Evolutionary conservation across 305 asterid genomes (phyloP).

Genomic region (Rubia occidens): DNA sequence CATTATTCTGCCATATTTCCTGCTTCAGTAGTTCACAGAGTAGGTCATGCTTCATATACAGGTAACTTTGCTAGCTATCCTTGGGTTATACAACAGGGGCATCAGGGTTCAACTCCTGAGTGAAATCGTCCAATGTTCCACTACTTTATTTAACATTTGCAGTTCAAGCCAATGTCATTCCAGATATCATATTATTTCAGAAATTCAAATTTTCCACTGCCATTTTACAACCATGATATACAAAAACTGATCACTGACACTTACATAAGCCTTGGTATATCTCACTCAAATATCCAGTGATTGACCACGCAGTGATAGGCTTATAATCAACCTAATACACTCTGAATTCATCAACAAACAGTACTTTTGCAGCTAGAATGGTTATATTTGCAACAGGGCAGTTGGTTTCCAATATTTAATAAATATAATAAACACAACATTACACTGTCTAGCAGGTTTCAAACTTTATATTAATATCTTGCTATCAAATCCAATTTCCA

Average conservation of each 20-base stretch:
- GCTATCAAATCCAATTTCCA: no score
- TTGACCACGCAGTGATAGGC: neutral
- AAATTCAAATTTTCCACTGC: no score
- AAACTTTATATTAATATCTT: no score
- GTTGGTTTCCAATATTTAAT: no score
- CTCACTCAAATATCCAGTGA: neutral
- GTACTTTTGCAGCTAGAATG: no score
- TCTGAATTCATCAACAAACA: no score
- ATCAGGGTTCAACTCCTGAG: neutral
- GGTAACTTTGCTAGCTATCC: neutral
- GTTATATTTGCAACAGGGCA: no score
- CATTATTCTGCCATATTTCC: neutral
- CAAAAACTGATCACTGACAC: neutral
- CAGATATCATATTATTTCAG: neutral
- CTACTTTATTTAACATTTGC: neutral
- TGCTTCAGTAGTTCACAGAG: neutral
- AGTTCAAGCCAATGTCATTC: no score
- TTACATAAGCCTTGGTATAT: neutral
- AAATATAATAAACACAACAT: no score
- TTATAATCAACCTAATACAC: no score
- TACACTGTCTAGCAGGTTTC: no score
- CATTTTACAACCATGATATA: neutral
- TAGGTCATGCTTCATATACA: neutral
- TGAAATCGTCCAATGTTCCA: neutral
- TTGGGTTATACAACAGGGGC: neutral